A percentile compares a stretch with the other conserved stretches of the same genome.
Evolutionary conservation across 2,329 filamentous ascomycete species (phyloP).

Genomic region (Ascochyta viciae-villosae): DNA sequence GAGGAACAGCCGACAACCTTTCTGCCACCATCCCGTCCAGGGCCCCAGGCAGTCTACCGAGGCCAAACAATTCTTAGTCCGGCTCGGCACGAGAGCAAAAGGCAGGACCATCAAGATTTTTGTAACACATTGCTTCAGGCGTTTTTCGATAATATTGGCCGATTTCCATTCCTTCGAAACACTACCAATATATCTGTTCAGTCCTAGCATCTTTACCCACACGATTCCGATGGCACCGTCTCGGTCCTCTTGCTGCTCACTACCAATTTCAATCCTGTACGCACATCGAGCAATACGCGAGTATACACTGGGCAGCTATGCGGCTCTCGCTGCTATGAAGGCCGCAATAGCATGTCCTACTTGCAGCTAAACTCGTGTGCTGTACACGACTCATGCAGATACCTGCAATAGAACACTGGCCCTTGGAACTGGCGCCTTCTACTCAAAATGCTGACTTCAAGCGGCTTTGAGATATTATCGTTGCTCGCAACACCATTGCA

Average conservation of each 20-base stretch:
- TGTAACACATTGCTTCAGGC: slow-evolving; percentile 36
- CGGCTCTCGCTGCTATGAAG: not conserved
- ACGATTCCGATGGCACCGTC: slow-evolving; percentile 3
- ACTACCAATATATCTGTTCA: slow-evolving; percentile 36
- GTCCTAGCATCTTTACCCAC: slow-evolving; percentile 22
- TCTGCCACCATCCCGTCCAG: not conserved
- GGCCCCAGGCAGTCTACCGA: slow-evolving; percentile 10
- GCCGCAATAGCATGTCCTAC: too few species aligned
- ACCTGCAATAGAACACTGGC: not conserved
- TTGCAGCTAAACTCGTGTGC: too few species aligned
- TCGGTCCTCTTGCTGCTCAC: slow-evolving; percentile 8
- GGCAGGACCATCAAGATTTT: slow-evolving; percentile 27
- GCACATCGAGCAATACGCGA: not conserved
- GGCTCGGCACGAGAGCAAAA: slow-evolving; percentile 18
- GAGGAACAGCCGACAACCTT: slow-evolving; percentile 7
- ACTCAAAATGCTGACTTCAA: not conserved
- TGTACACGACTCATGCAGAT: too few species aligned
- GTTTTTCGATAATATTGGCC: slow-evolving; percentile 32
- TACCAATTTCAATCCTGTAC: not conserved
- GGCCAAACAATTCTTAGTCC: slow-evolving; percentile 6
- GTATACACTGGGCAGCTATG: not conserved
- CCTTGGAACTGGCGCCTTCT: not conserved
- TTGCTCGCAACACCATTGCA: not conserved
- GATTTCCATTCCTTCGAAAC: slow-evolving; percentile 29
- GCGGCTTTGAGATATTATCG: not conserved